phyloP scores from a whole-genome alignment of 169 alveolate genomes.

The Plasmodium sp. region DNA sequence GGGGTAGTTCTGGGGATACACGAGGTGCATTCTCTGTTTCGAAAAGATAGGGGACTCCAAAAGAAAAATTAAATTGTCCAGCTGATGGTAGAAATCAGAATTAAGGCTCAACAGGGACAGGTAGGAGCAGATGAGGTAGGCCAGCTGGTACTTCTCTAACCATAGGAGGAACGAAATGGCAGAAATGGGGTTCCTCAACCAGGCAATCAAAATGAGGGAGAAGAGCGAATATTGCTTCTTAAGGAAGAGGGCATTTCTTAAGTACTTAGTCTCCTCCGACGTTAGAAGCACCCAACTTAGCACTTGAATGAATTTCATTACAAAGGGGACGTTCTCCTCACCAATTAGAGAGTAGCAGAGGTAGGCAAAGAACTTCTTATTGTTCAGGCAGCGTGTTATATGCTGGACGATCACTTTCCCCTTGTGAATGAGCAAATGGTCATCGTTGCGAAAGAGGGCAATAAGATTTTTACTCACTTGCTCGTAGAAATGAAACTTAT shows the following conservation, averaged over 20 bases:
- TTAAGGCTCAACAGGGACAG: slow-evolving; percentile 30
- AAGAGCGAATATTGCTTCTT: slow-evolving; percentile 69
- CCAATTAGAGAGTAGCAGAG: slow-evolving; percentile 27
- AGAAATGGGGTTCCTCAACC: slow-evolving; percentile 78
- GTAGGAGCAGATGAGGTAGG: slow-evolving; percentile 64
- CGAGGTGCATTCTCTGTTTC: slow-evolving; percentile 81
- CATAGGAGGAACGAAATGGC: slow-evolving; percentile 83
- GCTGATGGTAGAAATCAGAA: slow-evolving; percentile 77
- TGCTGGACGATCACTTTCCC: slow-evolving; percentile 59
- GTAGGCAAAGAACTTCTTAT: slow-evolving; percentile 64
- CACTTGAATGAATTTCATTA: slow-evolving; percentile 77
- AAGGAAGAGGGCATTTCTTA: slow-evolving; percentile 77
- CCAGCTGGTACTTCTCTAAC: slow-evolving; percentile 83
- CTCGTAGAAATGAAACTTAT: slow-evolving; percentile 57
- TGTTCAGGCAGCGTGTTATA: slow-evolving; percentile 50
- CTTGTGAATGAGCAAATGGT: slow-evolving; percentile 38
- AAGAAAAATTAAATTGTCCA: slow-evolving; percentile 81
- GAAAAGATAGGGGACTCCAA: slow-evolving; percentile 83
- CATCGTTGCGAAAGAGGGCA: slow-evolving; percentile 31
- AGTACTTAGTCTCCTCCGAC: slow-evolving; percentile 80
- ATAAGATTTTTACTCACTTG: slow-evolving; percentile 37
- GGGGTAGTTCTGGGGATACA: slow-evolving; percentile 80
- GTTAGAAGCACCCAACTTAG: slow-evolving; percentile 85
- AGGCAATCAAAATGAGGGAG: slow-evolving; percentile 77
- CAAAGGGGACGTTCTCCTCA: slow-evolving; percentile 35